A percentile compares a stretch with the other conserved stretches of the same genome.
Evolutionary conservation across 805 yeast genomes (phyloP).

Genomic region (Schwanniomyces occidentalis): DNA sequence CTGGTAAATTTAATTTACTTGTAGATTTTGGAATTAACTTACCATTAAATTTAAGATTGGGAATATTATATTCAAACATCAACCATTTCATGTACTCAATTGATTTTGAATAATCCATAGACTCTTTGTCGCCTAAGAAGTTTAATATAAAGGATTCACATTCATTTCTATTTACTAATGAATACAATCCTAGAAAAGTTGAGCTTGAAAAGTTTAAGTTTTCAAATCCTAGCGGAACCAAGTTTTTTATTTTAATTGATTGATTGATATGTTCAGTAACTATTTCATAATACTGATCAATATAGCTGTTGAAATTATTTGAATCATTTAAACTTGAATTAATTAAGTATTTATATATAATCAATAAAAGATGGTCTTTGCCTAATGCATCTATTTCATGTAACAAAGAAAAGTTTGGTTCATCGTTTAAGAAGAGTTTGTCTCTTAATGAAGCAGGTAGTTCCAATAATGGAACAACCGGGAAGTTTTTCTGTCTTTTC

Average conservation of each 20-base stretch:
- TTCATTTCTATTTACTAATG: neutral
- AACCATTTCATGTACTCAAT: conserved; percentile 1
- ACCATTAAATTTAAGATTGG: conserved; percentile 2
- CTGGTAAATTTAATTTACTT: conserved; percentile 8
- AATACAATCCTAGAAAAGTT: conserved; percentile 3
- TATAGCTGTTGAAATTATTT: neutral
- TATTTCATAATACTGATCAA: neutral
- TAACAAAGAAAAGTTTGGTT: neutral
- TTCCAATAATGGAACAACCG: neutral
- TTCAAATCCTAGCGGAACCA: neutral
- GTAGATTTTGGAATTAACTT: neutral
- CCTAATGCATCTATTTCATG: conserved; percentile 1
- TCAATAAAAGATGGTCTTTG: neutral
- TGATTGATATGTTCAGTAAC: conserved; percentile 1
- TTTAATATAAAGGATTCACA: conserved; percentile 1
- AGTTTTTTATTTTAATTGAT: neutral
- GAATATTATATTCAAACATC: conserved; percentile 3
- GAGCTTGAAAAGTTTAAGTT: neutral
- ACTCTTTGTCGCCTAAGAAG: conserved; percentile 1
- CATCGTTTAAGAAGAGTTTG: neutral
- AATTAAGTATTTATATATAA: neutral
- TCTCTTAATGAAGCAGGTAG: neutral
- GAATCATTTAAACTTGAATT: neutral
- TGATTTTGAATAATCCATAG: neutral
- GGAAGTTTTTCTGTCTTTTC: conserved; percentile 1